Conservation (phyloP, 305 asterid genomes). For the Euphrasia arctica region DNA sequence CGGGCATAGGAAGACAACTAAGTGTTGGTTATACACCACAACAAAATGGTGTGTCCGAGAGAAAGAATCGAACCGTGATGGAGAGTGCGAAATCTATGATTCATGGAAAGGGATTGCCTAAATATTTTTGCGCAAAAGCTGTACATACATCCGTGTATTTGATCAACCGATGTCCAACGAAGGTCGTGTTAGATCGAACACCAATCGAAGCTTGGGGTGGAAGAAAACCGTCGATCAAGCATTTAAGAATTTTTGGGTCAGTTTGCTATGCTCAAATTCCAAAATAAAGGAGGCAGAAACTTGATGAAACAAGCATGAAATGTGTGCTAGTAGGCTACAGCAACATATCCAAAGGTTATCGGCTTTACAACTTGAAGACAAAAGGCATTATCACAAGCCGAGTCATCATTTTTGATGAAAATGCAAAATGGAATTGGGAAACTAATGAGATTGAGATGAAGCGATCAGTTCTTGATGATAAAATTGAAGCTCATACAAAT, state of each 20-base stretch:
- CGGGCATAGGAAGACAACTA: background rate
- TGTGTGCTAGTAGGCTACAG: background rate
- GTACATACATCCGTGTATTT: too few species aligned
- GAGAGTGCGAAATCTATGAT: background rate
- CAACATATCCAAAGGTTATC: background rate
- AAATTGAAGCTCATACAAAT: background rate
- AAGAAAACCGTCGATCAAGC: too few species aligned
- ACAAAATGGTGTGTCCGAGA: too few species aligned
- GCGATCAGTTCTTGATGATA: background rate
- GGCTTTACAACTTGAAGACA: too few species aligned
- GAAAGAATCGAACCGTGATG: too few species aligned
- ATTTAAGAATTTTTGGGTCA: background rate
- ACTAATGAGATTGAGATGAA: background rate
- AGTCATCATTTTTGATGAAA: too few species aligned
- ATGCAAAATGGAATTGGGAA: too few species aligned
- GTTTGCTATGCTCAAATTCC: constrained; percentile 1
- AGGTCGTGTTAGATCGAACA: too few species aligned
- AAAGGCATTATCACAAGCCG: too few species aligned
- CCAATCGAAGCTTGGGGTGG: too few species aligned
- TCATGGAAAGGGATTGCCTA: background rate
- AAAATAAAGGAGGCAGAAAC: background rate
- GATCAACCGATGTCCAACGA: too few species aligned
- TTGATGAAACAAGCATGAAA: background rate
- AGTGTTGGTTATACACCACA: too few species aligned
- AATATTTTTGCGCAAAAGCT: background rate